Evolutionary conservation across 2,329 filamentous ascomycete species (phyloP), one percentile per base, ranked within the genome.

Genomic region (Fusarium camptoceras): DNA sequence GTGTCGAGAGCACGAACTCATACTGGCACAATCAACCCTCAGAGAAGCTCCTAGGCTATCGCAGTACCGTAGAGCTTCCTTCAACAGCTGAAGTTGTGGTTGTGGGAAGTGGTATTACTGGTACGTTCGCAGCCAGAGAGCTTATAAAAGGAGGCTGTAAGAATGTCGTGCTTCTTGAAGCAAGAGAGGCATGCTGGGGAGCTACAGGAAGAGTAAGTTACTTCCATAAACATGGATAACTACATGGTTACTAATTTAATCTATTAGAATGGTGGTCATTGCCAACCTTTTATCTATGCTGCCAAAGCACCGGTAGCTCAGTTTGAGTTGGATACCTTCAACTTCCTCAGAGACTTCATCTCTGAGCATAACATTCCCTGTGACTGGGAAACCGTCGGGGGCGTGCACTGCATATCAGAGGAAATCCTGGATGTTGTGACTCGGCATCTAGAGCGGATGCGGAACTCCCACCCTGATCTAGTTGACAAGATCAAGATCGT

Each of bases 171-270:
- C 86, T 94, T 82, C 83, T 95, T 8, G 92, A 95, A 80, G 92
- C 92, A 16, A 85, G 92, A 73, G 92, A 94, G 81, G 91, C 90
- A 6, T 94, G 92, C 76, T 94, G 88, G 87, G 92, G 92, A 20
- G 92, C 92, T n/a, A 95, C 92, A 2, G 92, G 92, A n/a, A 82
- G 92, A 75, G 91, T 92, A 75, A 84, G 88, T 83, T 22, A 15
- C 24, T 20, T 14, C 34, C 4, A 18, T 41, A 20, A 16, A 6
- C 24, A 15, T n/a, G 20, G 15, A 11, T 37, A 55, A 14, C 18
- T 27, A 14, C 15, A 15, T 15, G 16, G 10, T 34, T 18, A 25
- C 58, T 74, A 18, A 74, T 34, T 22, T 2, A 20, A 27, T 9
- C 20, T 12, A 20, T 49, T 65, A 90, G 86, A 91, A 91, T 75